Evolutionary conservation across 2,329 filamentous ascomycete genomes (phyloP), one percentile per base, ranked within the genome.

Genomic region (Exophiala spinifera): DNA sequence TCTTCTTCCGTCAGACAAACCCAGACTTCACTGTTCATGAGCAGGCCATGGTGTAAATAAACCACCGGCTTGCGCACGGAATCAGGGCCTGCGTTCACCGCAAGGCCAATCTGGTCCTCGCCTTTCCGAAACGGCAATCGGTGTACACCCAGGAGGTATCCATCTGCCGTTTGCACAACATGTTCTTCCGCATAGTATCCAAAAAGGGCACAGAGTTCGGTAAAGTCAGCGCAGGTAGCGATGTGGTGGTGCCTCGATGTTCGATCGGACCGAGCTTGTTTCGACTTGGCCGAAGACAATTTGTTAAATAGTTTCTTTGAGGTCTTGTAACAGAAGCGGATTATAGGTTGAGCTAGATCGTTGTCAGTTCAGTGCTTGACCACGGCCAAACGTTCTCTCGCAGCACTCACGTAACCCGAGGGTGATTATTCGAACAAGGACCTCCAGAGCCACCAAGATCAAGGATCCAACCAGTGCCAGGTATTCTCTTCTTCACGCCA

Each of bases 21-120:
- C 94, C 94, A 99, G 31, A 99, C 92, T 71, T 99, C 94, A 64
- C 91, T 96, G 72, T 96, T 97, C 94, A 99, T 99, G 67, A 99
- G 81, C 54, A 99, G 79, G 7, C 92, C 94, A 71, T 99, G 94
- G 67, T 99, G 94, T 60, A 99, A 76, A 70, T 97, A 99, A 5
- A 94, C 85, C 46, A 97, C 89, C 63, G 86, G 88, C 75, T 96
- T 96, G 71, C 80, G 81, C 23, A 88, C 64, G 65, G 85, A 86
- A 33, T 79, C 78, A 1, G 79, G 78, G 0, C 78, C 75, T 0
- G 87, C 87, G 68, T 96, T 96, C 64, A 96, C 87, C 60, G 83
- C 82, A 50, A 79, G 74, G n/a, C 84, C 82, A 23, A 17, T 50
- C 7, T 56, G 43, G 23, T 64, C 62, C 25, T 57, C 55, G 10